Base-by-base conservation (phyloP, 305 asterid species). In the Euphrasia arctica region DNA sequence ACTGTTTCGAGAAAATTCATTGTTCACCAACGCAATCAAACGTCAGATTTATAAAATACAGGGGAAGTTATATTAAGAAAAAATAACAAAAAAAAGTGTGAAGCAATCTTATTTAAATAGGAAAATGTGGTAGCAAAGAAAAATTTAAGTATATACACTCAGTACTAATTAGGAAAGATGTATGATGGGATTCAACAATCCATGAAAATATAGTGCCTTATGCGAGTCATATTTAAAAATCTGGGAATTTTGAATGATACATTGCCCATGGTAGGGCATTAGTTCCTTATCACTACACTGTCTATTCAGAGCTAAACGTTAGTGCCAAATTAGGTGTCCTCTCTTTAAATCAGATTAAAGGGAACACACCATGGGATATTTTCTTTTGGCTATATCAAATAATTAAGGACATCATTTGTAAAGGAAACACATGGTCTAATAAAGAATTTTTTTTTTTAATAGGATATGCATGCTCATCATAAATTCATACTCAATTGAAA, bases 381-480 rank as follows among this genome's bases (percentile, higher is more conserved):
- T 49, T 9, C 14, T 15, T 2, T 49, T 49, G 54, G 27, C 54
- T 13, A 4, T 14, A 49, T 45, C 50, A 45, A 45, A 45, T 9
- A 9, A 45, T 45, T 45, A 9, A 45, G 4, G 54, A 49, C 18
- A 49, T 49, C 54, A 54, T 54, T 54, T 31, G 2, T 18, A 9
- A 54, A 54, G 58, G 47, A 71, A 64, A 27, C 60, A 69, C 15
- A 59, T 56, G 64, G 39, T 54, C 66, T 59, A 54, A 57, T 42
- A 63, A 47, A 60, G 34, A 31, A 31, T 31, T 1, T 31, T 31
- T 31, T 31, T 4, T 2, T 31, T 31, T 29, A 4, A 3, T 31
- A 31, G 4, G 34, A 31, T 2, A 31, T 31, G 34, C 34, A 31
- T 31, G 34, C 34, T 31, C 34, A 31, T 31, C 34, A 31, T 31